phyloP scores from a whole-genome alignment of 192 early-diverging fungal species.

The Backusella australiensis region DNA sequence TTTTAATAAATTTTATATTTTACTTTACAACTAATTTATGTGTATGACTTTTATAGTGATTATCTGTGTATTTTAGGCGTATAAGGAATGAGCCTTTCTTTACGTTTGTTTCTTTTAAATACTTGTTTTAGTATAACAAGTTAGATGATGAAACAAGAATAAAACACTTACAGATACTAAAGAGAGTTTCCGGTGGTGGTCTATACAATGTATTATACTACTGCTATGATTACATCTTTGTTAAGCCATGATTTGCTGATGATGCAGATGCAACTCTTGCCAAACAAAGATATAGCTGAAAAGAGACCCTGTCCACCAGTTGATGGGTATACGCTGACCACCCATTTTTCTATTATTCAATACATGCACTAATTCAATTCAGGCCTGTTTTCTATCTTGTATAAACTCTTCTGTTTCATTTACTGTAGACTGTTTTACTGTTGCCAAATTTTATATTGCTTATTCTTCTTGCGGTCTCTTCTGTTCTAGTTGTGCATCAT shows the following conservation, averaged over 20 bases:
- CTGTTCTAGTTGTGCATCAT: not conserved
- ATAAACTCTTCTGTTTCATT: conserved; percentile 34
- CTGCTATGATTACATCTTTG: not conserved
- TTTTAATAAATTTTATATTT: no score
- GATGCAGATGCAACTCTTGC: not conserved
- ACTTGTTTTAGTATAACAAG: no score
- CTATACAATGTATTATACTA: not conserved
- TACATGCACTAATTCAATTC: not conserved
- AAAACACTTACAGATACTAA: not conserved
- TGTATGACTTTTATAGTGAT: no score
- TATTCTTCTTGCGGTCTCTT: not conserved
- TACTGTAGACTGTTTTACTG: conserved; percentile 8
- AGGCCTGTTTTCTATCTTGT: conserved; percentile 29
- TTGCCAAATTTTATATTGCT: no score
- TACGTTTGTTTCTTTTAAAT: no score
- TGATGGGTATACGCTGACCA: no score
- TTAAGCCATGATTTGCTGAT: not conserved
- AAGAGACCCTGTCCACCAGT: no score
- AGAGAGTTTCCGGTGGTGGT: not conserved
- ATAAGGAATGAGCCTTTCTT: no score
- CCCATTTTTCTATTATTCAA: not conserved
- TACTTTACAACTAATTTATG: no score
- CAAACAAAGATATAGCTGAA: no score
- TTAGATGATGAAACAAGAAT: not conserved
- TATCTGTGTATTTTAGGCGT: no score